Conservation (phyloP, 164 flowering plant species). For the Dillenia suffruticosa region DNA sequence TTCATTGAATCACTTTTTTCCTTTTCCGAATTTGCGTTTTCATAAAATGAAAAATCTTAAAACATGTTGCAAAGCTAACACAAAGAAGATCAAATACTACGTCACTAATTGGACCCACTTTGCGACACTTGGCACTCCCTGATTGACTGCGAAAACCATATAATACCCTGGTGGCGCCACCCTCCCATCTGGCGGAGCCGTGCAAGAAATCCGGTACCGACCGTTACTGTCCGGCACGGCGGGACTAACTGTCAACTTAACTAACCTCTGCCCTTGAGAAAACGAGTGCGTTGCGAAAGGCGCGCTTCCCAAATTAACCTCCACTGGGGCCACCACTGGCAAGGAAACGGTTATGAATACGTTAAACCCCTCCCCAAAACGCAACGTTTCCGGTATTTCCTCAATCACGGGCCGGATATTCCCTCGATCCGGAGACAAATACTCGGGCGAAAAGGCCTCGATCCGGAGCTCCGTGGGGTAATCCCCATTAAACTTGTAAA, state of each 20-base stretch:
- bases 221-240: conserved; percentile 38
- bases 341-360: conserved; percentile 44
- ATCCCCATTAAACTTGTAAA: conserved; percentile 46
- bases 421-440: conserved; percentile 51
- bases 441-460: conserved; percentile 91
- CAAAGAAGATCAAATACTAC: not conserved
- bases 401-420: conserved; percentile 60
- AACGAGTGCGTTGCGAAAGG: conserved; percentile 92
- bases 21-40: too few relatives aligned
- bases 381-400: conserved; percentile 35
- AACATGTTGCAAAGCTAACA: too few relatives aligned
- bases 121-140: conserved; percentile 88
- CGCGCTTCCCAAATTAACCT: conserved; percentile 67
- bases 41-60: too few relatives aligned
- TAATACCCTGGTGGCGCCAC: conserved; percentile 94
- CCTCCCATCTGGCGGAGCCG: conserved; percentile 60
- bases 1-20: too few relatives aligned
- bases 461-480: conserved; percentile 80
- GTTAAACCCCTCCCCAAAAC: conserved; percentile 51
- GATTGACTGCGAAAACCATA: conserved; percentile 82
- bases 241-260: conserved; percentile 47
- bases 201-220: conserved; percentile 41
- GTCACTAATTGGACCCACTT: conserved; percentile 64
- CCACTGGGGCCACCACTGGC: conserved; percentile 66
- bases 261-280: conserved; percentile 84